Percentiles rank a stretch among this genome's conserved stretches.
phyloP scores from a whole-genome alignment of 176 grass and related monocot genomes.

The Guadua angustifolia region DNA sequence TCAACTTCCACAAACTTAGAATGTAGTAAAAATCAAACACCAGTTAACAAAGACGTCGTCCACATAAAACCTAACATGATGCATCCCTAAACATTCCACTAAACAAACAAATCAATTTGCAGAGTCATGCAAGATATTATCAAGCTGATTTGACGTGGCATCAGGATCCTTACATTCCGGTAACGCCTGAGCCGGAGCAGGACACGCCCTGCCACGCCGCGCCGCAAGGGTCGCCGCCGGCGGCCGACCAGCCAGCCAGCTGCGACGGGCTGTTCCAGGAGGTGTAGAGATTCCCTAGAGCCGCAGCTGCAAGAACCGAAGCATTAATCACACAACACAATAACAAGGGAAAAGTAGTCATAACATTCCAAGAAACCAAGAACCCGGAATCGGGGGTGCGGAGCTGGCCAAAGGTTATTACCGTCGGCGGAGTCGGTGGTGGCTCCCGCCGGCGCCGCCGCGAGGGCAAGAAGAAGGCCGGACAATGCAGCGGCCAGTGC shows the following conservation, averaged over 20 bases:
- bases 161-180: slow-evolving; percentile 72
- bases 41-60: neutral
- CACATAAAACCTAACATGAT: neutral
- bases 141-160: too few species aligned
- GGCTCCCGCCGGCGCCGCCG: slow-evolving; percentile 40
- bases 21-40: slow-evolving; percentile 21
- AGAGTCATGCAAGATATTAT: neutral
- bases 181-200: slow-evolving; percentile 85
- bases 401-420: neutral
- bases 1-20: slow-evolving; percentile 35
- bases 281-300: slow-evolving; percentile 80
- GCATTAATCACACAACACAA: neutral
- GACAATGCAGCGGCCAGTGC: slow-evolving; percentile 48
- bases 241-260: slow-evolving; percentile 75
- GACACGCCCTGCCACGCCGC: slow-evolving; percentile 80
- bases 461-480: slow-evolving; percentile 38
- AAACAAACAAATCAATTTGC: slow-evolving; percentile 8
- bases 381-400: neutral
- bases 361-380: slow-evolving; percentile 31
- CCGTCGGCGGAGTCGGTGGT: slow-evolving; percentile 53
- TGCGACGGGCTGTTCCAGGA: slow-evolving; percentile 86
- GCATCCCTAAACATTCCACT: too few species aligned
- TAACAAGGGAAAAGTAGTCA: neutral
- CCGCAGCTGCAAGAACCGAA: slow-evolving; percentile 61
- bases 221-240: slow-evolving; percentile 86